Conservation (phyloP, 2,329 filamentous ascomycete species). For the Atkinsonella texensis region DNA sequence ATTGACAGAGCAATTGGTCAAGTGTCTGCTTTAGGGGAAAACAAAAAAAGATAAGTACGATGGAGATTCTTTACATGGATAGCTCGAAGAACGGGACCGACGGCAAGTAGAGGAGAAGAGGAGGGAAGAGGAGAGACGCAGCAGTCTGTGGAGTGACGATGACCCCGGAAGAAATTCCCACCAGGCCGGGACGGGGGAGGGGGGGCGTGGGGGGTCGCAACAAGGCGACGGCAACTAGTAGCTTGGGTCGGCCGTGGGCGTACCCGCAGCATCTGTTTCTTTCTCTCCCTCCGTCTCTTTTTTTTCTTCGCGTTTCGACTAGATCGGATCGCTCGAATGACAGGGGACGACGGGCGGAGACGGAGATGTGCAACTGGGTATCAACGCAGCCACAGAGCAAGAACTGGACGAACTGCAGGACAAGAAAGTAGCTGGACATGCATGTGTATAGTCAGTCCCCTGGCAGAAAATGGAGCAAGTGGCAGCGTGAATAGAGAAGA, state of each 20-base stretch:
- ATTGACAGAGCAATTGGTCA: too few relatives aligned
- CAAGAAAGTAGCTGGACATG: background rate
- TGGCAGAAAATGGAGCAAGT: background rate
- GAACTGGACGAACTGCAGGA: background rate
- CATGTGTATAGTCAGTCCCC: background rate
- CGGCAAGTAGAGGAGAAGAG: background rate
- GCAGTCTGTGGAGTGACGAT: conserved; percentile 4
- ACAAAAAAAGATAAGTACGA: too few relatives aligned
- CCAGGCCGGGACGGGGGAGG: conserved; percentile 3
- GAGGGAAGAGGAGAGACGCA: background rate
- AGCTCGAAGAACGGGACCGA: background rate
- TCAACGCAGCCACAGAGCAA: background rate
- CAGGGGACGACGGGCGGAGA: background rate
- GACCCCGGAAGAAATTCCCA: conserved; percentile 5
- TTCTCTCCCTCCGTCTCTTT: background rate
- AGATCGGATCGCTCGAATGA: background rate
- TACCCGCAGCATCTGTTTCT: background rate
- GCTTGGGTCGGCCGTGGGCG: background rate
- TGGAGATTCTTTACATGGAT: too few relatives aligned
- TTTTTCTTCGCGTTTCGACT: background rate
- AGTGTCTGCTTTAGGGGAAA: too few relatives aligned
- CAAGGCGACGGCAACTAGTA: background rate
- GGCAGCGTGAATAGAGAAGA: background rate
- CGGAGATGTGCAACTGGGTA: background rate
- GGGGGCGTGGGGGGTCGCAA: background rate